Evolutionary conservation across 148 eudicot genomes (phyloP).

Genomic region (Polygonum maritimum): DNA sequence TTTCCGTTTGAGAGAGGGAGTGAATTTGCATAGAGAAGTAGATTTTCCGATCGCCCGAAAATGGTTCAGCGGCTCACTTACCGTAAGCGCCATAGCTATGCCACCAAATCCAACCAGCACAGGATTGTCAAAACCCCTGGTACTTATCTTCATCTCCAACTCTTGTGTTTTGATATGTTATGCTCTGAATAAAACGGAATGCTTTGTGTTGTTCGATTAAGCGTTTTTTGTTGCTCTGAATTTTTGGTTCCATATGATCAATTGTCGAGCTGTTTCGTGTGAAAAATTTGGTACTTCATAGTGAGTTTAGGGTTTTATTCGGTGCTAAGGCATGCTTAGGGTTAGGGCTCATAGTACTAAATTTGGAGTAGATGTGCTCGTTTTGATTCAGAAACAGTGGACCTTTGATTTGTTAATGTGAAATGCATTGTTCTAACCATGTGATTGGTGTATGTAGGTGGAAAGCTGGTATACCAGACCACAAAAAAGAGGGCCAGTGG

Average conservation of each 20-base stretch:
- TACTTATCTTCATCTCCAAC: slow-evolving; percentile 8
- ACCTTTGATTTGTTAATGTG: background rate
- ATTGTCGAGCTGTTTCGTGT: background rate
- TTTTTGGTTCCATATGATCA: background rate
- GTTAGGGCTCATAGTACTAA: background rate
- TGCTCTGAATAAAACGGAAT: background rate
- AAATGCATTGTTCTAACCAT: background rate
- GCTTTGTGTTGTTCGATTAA: background rate
- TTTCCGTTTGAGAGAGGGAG: background rate
- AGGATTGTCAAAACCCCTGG: slow-evolving; percentile 64
- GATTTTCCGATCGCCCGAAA: slow-evolving; percentile 7
- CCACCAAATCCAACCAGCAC: slow-evolving; percentile 62
- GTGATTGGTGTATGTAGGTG: slow-evolving; percentile 21
- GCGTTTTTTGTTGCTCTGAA: background rate
- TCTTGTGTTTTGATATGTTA: slow-evolving; percentile 11
- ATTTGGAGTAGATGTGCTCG: background rate
- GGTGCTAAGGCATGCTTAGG: background rate
- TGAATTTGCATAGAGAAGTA: background rate
- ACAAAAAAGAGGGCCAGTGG: slow-evolving; percentile 55
- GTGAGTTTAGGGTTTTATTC: background rate
- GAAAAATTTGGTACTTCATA: background rate
- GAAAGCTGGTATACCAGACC: slow-evolving; percentile 39
- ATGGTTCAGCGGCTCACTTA: slow-evolving; percentile 58
- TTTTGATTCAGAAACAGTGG: background rate
- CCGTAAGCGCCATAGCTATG: slow-evolving; percentile 48